Conservation (phyloP, 2,329 filamentous ascomycete genomes). For the Aspergillus aculeatinus region DNA sequence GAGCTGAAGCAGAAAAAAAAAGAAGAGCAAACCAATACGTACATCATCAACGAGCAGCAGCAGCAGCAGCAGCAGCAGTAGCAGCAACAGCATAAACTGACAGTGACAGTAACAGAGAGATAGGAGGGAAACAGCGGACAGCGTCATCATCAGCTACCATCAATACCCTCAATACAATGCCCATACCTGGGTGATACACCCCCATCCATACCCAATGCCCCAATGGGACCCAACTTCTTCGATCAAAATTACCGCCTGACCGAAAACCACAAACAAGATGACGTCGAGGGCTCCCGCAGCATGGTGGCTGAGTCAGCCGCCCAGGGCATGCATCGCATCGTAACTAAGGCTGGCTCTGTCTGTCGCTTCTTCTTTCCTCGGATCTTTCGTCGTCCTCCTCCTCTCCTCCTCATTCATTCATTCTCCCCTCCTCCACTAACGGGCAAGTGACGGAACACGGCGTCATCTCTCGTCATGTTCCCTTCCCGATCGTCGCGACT, state of each 20-base stretch:
- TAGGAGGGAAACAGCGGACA: neutral
- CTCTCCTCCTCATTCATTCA: neutral
- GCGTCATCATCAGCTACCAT: neutral
- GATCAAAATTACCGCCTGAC: neutral
- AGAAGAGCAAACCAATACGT: neutral
- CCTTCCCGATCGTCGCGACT: neutral
- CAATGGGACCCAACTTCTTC: neutral
- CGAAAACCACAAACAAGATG: neutral
- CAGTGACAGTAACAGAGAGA: neutral
- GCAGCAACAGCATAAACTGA: neutral
- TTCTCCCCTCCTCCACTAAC: neutral
- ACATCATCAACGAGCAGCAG: too few species aligned
- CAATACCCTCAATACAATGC: neutral
- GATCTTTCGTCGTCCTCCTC: neutral
- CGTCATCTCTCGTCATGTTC: conserved; percentile 5
- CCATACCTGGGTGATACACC: neutral
- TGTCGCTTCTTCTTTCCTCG: neutral
- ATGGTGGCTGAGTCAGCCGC: neutral
- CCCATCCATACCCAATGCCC: neutral
- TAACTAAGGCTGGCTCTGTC: neutral
- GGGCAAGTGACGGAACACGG: neutral
- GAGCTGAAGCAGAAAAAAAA: neutral
- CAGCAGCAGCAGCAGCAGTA: neutral
- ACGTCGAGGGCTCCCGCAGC: neutral
- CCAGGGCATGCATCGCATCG: neutral